A percentile compares a stretch with the other conserved stretches of the same genome.
Evolutionary conservation across 2,329 filamentous ascomycete species (phyloP).

Genomic region (Rachicladosporium sp.): DNA sequence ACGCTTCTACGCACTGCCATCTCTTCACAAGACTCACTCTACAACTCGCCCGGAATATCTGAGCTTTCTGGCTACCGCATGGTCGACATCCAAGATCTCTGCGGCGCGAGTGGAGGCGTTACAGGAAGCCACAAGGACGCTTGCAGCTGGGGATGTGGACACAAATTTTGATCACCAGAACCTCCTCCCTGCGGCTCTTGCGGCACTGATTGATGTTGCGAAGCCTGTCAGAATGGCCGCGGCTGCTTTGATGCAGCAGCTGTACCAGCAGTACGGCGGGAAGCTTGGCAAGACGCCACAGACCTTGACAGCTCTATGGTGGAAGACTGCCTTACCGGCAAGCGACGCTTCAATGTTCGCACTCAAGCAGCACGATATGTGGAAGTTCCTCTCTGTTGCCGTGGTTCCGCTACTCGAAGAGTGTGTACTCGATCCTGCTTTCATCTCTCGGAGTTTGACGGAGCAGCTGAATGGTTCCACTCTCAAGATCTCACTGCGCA

Average conservation of each 20-base stretch:
- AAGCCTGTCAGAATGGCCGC: conserved; percentile 41
- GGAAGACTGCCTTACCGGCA: conserved; percentile 53
- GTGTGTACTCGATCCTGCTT: conserved; percentile 64
- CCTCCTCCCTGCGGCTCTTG: conserved; percentile 68
- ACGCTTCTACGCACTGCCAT: conserved; percentile 5
- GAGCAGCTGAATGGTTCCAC: conserved; percentile 46
- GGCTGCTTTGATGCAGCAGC: not conserved
- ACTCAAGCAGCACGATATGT: conserved; percentile 34
- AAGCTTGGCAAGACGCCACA: conserved; percentile 21
- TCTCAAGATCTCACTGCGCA: conserved; percentile 50
- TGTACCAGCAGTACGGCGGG: conserved; percentile 4
- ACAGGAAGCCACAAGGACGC: not conserved
- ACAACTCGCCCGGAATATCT: conserved; percentile 8
- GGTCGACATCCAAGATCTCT: conserved; percentile 8
- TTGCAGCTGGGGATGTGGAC: not conserved
- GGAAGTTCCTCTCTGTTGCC: conserved; percentile 51
- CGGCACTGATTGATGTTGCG: conserved; percentile 40
- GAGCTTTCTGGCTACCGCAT: conserved; percentile 11
- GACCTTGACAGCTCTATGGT: conserved; percentile 32
- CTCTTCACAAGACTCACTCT: conserved; percentile 7
- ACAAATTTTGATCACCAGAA: conserved; percentile 50
- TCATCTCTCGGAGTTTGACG: conserved; percentile 54
- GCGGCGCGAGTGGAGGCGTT: not conserved
- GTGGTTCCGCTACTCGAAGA: conserved; percentile 73
- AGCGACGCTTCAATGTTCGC: too few species aligned